Conservation (phyloP, 192 early-diverging fungal species). For the Coemansia sp. region DNA sequence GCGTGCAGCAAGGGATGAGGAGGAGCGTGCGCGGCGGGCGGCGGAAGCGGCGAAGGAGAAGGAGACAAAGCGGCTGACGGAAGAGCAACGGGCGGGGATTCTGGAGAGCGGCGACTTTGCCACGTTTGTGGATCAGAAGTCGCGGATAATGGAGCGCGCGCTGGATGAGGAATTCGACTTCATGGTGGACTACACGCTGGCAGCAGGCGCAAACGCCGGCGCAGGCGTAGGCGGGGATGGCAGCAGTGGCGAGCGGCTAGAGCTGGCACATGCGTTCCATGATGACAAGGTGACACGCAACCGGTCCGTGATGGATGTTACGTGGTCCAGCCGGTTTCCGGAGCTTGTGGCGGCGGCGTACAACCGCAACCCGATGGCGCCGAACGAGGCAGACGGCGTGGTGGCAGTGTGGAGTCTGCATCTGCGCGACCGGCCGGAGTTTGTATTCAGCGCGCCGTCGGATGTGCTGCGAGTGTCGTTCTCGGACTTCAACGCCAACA, state of each 20-base stretch:
- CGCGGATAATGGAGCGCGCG: conserved; percentile 87
- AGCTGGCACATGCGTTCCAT: conserved; percentile 69
- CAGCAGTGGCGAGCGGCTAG: conserved; percentile 66
- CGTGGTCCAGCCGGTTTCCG: conserved; percentile 88
- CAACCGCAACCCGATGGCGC: conserved; percentile 83
- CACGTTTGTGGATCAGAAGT: conserved; percentile 83
- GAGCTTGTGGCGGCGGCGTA: conserved; percentile 89
- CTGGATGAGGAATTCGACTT: conserved; percentile 87
- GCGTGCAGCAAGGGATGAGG: conserved; percentile 31
- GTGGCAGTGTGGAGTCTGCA: conserved; percentile 94
- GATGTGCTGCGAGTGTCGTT: conserved; percentile 87
- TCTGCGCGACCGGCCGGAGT: conserved; percentile 86
- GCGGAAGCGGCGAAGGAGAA: conserved; percentile 64
- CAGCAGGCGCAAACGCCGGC: conserved; percentile 29
- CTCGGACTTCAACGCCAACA: conserved; percentile 89
- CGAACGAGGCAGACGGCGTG: conserved; percentile 92
- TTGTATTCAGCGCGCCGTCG: conserved; percentile 90
- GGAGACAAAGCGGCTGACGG: conserved; percentile 68
- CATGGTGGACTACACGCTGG: conserved; percentile 90
- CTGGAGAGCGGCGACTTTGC: conserved; percentile 72
- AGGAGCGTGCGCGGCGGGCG: conserved; percentile 58
- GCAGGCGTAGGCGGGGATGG: conserved; percentile 52
- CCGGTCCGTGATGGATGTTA: conserved; percentile 88
- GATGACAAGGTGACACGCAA: conserved; percentile 84
- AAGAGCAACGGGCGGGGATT: conserved; percentile 81